These are phyloP conservation scores for Clathrospora elynae DNA, from an alignment of 2,329 filamentous ascomycete genomes.

Conservation along the genomic window DNA sequence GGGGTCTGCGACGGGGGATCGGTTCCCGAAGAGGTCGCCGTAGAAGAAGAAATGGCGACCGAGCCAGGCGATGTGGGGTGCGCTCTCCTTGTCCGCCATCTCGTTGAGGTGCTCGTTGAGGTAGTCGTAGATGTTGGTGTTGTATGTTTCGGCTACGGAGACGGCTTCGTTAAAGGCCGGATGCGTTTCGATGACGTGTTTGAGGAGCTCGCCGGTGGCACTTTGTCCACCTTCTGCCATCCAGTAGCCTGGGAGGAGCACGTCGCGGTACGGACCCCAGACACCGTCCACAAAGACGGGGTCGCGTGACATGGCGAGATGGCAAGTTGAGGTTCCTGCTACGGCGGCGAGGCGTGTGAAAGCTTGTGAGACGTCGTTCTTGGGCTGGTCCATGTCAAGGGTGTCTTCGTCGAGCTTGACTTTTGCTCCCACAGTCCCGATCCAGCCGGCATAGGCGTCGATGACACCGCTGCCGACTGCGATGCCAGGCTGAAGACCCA, in stretches of 20 bases:
- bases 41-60: constrained; percentile 98
- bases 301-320: constrained; percentile 91
- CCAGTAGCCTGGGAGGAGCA: constrained; percentile 90
- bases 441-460: constrained; percentile 98
- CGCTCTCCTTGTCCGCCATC: constrained; percentile 69
- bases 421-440: constrained; percentile 97
- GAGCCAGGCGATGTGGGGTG: constrained; percentile 81
- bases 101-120: constrained; percentile 85
- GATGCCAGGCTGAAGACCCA: constrained; percentile 84
- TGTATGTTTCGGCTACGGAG: constrained; percentile 78
- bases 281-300: constrained; percentile 94
- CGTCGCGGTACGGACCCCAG: constrained; percentile 96
- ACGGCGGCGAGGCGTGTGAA: constrained; percentile 93
- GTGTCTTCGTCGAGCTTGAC: constrained; percentile 73
- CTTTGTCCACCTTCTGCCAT: constrained; percentile 97
- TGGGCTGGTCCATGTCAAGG: constrained; percentile 68
- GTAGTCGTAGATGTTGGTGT: constrained; percentile 92
- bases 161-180: constrained; percentile 82
- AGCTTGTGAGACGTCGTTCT: constrained; percentile 88
- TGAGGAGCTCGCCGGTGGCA: constrained; percentile 90
- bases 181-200: constrained; percentile 94
- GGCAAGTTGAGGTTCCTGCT: constrained; percentile 95
- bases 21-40: constrained; percentile 95
- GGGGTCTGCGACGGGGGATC: constrained; percentile 88
- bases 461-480: constrained; percentile 96